Evolutionary conservation across 495 filamentous ascomycete species (phyloP).

Genomic region (Letharia columbiana): DNA sequence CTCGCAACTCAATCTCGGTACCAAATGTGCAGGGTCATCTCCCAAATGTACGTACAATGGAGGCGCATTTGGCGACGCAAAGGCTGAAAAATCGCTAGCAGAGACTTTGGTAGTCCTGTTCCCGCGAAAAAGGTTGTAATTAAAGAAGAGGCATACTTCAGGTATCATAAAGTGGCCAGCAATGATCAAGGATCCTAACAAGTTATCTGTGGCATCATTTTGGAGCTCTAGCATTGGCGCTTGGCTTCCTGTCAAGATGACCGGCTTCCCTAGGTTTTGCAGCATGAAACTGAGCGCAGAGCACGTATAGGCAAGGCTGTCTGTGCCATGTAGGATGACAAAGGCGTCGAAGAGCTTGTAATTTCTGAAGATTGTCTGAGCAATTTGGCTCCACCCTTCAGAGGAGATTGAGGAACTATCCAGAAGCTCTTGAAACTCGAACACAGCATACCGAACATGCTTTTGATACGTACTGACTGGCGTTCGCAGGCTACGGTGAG

Average conservation of each 20-base stretch:
- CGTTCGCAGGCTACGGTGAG: conserved; percentile 59
- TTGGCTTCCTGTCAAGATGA: conserved; percentile 86
- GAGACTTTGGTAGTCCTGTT: conserved; percentile 87
- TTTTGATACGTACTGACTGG: conserved; percentile 73
- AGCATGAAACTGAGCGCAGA: conserved; percentile 95
- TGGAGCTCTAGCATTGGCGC: conserved; percentile 88
- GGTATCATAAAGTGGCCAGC: conserved; percentile 95
- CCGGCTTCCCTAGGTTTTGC: conserved; percentile 80
- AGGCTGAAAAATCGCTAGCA: conserved; percentile 77
- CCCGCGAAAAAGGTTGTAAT: conserved; percentile 83
- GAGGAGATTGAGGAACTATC: conserved; percentile 91
- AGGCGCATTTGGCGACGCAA: conserved; percentile 73
- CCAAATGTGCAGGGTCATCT: too few species aligned
- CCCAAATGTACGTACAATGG: conserved; percentile 39
- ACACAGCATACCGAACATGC: conserved; percentile 74
- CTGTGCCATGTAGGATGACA: conserved; percentile 93
- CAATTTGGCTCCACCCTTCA: conserved; percentile 84
- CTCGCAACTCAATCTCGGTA: too few species aligned
- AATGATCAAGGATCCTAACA: conserved; percentile 85
- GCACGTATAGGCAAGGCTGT: conserved; percentile 84
- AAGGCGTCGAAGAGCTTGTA: conserved; percentile 91
- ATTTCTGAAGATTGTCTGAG: conserved; percentile 58
- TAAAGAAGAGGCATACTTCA: conserved; percentile 94
- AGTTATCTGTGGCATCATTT: conserved; percentile 92
- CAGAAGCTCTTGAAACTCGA: conserved; percentile 79